Base-by-base conservation (phyloP, 495 filamentous ascomycete species). In the Penicillium arizonense region DNA sequence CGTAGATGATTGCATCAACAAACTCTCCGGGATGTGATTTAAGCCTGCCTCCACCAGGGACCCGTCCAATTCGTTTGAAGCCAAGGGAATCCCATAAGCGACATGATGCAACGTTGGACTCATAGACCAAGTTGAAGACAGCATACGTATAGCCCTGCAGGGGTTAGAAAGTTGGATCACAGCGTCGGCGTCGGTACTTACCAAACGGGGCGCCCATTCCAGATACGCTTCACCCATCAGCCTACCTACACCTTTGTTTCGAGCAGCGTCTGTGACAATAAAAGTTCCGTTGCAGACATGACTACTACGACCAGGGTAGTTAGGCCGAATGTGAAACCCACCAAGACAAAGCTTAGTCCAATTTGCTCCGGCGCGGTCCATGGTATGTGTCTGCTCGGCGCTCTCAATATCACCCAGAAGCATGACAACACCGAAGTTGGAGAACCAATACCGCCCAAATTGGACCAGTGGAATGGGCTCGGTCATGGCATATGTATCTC, bases 251-350 rank as follows among this genome's bases (percentile, higher is more conserved):
- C 94, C 94, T 49, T 86, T 84, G 68, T 95, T 95, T 57, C 95
- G 86, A 44, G 91, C 83, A 14, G 87, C 88, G 65, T 94, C 89
- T 10, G 91, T 96, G 60, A 96, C 93, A 39, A 97, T 77, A 63
- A 98, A 97, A 12, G 91, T 94, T 34, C 88, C 95, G 68, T 96
- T 98, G 75, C 94, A 96, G 50, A 98, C 84, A 74, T 98, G 94
- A 62, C 88, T 96, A 71, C 90, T 96, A 47, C 95, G 82, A 38
- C 94, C 94, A 8, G 94, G 94, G 72, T 98, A 98, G 68, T 98
- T 97, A 36, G 94, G 93, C 69, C 96, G 91, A 72, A 97, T 88
- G 67, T 96, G 96, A 63, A 97, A 98, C 58, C 90, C 96, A 40
- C 94, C 94, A 35, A 97, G 77, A 62, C 93, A 96, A 55, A 88